Base-by-base conservation (phyloP, 768 basidiomycete species). In the Leccinum variicolor region DNA sequence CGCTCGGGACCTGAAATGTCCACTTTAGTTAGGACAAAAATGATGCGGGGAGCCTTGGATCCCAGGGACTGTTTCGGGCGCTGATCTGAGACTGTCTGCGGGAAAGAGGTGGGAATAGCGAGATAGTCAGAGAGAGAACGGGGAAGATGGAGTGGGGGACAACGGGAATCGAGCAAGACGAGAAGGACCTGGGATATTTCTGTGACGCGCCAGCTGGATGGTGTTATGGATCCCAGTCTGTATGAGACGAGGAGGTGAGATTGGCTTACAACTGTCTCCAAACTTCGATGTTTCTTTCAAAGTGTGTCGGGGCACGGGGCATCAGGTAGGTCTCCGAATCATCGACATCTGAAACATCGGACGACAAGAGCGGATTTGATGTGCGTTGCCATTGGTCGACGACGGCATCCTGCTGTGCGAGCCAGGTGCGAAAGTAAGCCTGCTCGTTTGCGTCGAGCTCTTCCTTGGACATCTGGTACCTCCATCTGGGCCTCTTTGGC, bases 401-500 rank as follows among this genome's bases (percentile, higher is more conserved):
- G 23, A 76, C 66, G 6, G 74, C 71, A 64, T 93, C 88, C 4
- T 85, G 89, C 63, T 83, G 75, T 5, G 75, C 69, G 19, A 92
- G 75, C 93, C 94, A 97, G 67, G 86, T 87, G 55, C 74, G 80
- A 74, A 93, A 95, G 39, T 85, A 48, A 0, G 86, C 92, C 66
- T 93, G 90, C 73, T 98, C 95, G 68, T 96, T 97, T 53, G 77
- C 79, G 66, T 98, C 94, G 15, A 98, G 87, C 73, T 94, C 90
- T 23, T 81, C 84, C 77, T 96, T 98, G 41, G 85, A 80, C 86
- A 90, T 89, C 23, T 90, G 87, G 69, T 84, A 92, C 19, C 82
- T 77, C 91, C 94, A 97, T 70, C 88, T 93, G 3, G 95, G 94
- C 57, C 95, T 70, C 60, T 74, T 82, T 17, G 92, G 92, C 65